A percentile compares a stretch with the other conserved stretches of the same genome.
Conservation (phyloP, 2,329 filamentous ascomycete genomes). For the Metarhizium brunneum region DNA sequence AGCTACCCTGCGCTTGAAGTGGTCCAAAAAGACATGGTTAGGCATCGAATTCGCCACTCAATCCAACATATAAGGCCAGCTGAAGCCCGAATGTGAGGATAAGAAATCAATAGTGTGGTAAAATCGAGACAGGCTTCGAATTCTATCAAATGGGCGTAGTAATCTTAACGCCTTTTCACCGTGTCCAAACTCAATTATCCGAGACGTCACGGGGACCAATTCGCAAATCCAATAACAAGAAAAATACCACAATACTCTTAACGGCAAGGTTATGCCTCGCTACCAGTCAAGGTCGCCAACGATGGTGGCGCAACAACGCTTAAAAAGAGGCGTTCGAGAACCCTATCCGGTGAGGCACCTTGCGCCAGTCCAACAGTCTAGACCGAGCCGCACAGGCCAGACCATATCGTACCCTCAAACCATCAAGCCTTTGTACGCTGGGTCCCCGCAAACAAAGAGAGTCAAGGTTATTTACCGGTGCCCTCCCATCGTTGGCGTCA, state of each 20-base stretch:
- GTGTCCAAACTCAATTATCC: neutral
- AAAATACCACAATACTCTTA: neutral
- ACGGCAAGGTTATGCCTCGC: neutral
- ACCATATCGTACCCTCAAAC: neutral
- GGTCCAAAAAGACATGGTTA: too few relatives aligned
- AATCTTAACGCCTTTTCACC: neutral
- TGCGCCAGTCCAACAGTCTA: neutral
- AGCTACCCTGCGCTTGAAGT: too few relatives aligned
- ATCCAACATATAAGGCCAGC: too few relatives aligned
- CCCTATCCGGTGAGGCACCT: neutral
- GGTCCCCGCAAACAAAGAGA: neutral
- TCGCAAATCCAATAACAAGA: neutral
- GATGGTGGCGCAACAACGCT: neutral
- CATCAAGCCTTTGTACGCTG: neutral
- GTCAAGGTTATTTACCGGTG: neutral
- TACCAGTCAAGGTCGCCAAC: neutral
- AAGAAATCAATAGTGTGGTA: neutral
- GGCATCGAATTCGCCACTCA: too few relatives aligned
- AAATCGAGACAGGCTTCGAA: neutral
- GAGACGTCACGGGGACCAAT: neutral
- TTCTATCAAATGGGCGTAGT: neutral
- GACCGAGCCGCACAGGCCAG: neutral
- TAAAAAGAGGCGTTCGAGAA: neutral
- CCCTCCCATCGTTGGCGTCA: neutral
- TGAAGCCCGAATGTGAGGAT: neutral